A percentile compares a stretch with the other conserved stretches of the same genome.
These are phyloP conservation scores for Saturnispora diversa DNA, from an alignment of 805 yeast genomes.

Conservation along the genomic window DNA sequence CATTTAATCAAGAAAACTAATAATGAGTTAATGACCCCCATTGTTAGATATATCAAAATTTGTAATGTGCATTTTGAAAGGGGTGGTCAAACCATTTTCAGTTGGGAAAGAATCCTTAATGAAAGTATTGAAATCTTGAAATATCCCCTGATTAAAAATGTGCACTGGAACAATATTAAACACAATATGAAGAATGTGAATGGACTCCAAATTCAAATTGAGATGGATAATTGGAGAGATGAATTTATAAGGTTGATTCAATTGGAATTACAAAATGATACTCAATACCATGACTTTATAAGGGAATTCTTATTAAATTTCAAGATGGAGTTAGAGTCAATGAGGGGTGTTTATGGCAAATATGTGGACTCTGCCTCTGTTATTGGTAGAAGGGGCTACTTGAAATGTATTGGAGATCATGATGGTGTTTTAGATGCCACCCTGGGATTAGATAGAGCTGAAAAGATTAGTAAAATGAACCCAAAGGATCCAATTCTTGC, in stretches of 20 bases:
- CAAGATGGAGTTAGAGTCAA: not conserved
- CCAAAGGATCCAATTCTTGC: slow-evolving; percentile 4
- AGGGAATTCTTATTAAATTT: no score
- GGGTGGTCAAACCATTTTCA: not conserved
- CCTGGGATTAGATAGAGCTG: slow-evolving; percentile 14
- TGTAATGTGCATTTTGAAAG: not conserved
- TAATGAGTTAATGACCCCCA: not conserved
- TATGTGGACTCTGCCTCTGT: not conserved
- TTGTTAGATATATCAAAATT: not conserved
- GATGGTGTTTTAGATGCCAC: slow-evolving; percentile 24
- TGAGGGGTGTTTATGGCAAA: not conserved
- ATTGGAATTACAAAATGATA: no score
- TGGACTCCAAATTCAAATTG: no score
- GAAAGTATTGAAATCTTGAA: not conserved
- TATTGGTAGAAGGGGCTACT: not conserved
- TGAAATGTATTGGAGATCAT: slow-evolving; percentile 11
- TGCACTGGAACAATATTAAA: no score
- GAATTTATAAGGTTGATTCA: no score
- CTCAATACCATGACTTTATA: no score
- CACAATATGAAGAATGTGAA: no score
- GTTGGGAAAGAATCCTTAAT: not conserved
- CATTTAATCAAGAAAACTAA: slow-evolving; percentile 16
- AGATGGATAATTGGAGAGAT: no score
- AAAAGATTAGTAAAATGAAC: slow-evolving; percentile 15
- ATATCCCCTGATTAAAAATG: not conserved